A percentile compares a stretch with the other conserved stretches of the same genome.
Conservation (phyloP, 2,329 filamentous ascomycete species). For the Aspergillus sp. region DNA sequence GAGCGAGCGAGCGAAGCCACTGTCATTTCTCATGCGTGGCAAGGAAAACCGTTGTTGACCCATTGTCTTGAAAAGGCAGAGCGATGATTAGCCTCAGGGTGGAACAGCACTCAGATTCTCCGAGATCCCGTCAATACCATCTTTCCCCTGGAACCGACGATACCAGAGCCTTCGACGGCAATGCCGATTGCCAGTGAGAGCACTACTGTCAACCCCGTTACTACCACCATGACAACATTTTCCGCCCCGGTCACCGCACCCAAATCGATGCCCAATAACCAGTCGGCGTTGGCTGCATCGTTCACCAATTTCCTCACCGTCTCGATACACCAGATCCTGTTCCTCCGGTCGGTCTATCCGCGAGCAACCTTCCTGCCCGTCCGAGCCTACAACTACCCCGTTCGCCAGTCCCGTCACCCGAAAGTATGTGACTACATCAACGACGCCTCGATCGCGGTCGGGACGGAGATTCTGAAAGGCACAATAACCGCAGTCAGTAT, state of each 20-base stretch:
- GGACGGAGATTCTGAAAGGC: conserved; percentile 65
- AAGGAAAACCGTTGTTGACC: conserved; percentile 24
- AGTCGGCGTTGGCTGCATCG: conserved; percentile 62
- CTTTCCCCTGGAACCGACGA: conserved; percentile 35
- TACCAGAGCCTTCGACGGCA: conserved; percentile 32
- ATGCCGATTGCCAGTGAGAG: conserved; percentile 45
- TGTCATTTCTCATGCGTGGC: conserved; percentile 6
- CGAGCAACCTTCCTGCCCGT: conserved; percentile 72
- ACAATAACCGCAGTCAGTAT: conserved; percentile 56
- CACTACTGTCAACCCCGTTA: conserved; percentile 31
- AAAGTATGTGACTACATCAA: conserved; percentile 81
- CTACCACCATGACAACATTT: conserved; percentile 41
- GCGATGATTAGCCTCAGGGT: conserved; percentile 46
- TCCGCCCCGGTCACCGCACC: conserved; percentile 42
- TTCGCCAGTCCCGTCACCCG: conserved; percentile 83
- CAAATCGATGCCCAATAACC: conserved; percentile 47
- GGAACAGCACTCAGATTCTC: conserved; percentile 42
- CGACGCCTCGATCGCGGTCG: conserved; percentile 73
- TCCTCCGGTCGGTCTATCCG: conserved; percentile 78
- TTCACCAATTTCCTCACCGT: conserved; percentile 81
- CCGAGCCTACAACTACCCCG: conserved; percentile 78
- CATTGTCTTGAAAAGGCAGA: conserved; percentile 35
- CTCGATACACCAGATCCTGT: conserved; percentile 81
- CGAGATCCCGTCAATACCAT: conserved; percentile 38
- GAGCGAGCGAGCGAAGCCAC: neutral